A percentile compares a stretch with the other conserved stretches of the same genome.
These are phyloP conservation scores for Alternaria sp. DNA, from an alignment of 2,329 filamentous ascomycete genomes.

Conservation along the genomic window DNA sequence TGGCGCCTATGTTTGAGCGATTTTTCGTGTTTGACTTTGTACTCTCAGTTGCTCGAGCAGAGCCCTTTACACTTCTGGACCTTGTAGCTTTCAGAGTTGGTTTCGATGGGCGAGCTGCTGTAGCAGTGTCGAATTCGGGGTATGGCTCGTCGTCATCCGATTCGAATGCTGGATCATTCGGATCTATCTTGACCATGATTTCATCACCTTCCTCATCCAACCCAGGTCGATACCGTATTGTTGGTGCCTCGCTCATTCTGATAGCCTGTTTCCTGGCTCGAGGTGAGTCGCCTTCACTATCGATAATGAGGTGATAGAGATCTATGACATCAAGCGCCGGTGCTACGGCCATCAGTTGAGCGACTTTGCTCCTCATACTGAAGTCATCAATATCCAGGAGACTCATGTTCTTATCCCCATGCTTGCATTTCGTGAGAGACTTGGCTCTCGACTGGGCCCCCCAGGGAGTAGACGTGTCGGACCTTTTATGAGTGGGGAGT, in stretches of 20 bases:
- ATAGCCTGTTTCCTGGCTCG: conserved; percentile 10
- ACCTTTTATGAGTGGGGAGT: background rate
- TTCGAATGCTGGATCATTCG: conserved; percentile 19
- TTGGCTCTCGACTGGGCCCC: background rate
- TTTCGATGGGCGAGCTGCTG: background rate
- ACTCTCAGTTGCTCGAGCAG: background rate
- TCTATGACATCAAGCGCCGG: conserved; percentile 24
- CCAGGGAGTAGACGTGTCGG: background rate
- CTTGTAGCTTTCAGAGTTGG: background rate
- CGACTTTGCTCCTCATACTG: conserved; percentile 21
- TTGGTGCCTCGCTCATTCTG: conserved; percentile 3
- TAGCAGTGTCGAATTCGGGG: background rate
- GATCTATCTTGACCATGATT: conserved; percentile 27
- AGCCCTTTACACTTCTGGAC: background rate
- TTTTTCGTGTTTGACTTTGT: background rate
- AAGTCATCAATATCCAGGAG: conserved; percentile 27
- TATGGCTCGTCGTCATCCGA: conserved; percentile 20
- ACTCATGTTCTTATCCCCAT: background rate
- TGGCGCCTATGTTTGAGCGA: background rate
- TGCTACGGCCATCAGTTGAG: conserved; percentile 28
- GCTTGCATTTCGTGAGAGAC: background rate
- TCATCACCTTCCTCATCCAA: conserved; percentile 7
- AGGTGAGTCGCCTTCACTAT: conserved; percentile 13
- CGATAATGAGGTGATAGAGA: conserved; percentile 26
- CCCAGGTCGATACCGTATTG: background rate